Evolutionary conservation across 768 basidiomycete species (phyloP).

Genomic region (button mushroom (Agaricus bisporus)): DNA sequence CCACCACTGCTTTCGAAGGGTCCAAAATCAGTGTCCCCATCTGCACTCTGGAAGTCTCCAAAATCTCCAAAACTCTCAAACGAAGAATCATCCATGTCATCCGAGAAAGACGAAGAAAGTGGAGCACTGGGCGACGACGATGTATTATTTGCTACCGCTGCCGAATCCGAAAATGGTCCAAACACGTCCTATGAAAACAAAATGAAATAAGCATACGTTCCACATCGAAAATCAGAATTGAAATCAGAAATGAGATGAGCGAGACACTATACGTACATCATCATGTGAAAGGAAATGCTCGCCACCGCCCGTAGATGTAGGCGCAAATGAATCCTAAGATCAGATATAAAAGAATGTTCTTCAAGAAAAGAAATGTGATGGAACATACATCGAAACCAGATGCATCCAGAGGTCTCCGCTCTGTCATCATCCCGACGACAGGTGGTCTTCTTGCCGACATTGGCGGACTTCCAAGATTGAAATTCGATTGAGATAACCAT

Average conservation of each 20-base stretch:
- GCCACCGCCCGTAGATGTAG: slow-evolving; percentile 25
- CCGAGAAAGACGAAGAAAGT: slow-evolving; percentile 45
- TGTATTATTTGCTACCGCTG: slow-evolving; percentile 27
- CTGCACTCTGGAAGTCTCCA: slow-evolving; percentile 66
- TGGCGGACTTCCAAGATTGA: slow-evolving; percentile 47
- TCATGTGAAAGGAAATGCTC: slow-evolving; percentile 49
- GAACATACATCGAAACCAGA: slow-evolving; percentile 49
- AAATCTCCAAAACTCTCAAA: slow-evolving; percentile 80
- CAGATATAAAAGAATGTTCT: neutral
- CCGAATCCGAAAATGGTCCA: slow-evolving; percentile 74
- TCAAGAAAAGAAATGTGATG: slow-evolving; percentile 7
- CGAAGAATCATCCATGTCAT: slow-evolving; percentile 58
- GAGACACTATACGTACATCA: slow-evolving; percentile 34
- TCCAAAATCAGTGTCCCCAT: slow-evolving; percentile 10
- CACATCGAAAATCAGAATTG: too few relatives aligned
- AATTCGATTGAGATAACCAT: slow-evolving; percentile 77
- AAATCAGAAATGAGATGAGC: neutral
- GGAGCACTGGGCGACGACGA: slow-evolving; percentile 42
- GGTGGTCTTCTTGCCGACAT: slow-evolving; percentile 38
- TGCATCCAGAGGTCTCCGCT: slow-evolving; percentile 37
- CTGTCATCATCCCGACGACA: slow-evolving; percentile 16
- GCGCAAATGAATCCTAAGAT: slow-evolving; percentile 47
- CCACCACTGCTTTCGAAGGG: slow-evolving; percentile 2
- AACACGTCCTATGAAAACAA: slow-evolving; percentile 46
- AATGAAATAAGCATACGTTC: too few relatives aligned